A percentile compares a stretch with the other conserved stretches of the same genome.
These are phyloP conservation scores for Mortierella sp. DNA, from an alignment of 371 early-diverging fungal genomes.

Conservation along the genomic window DNA sequence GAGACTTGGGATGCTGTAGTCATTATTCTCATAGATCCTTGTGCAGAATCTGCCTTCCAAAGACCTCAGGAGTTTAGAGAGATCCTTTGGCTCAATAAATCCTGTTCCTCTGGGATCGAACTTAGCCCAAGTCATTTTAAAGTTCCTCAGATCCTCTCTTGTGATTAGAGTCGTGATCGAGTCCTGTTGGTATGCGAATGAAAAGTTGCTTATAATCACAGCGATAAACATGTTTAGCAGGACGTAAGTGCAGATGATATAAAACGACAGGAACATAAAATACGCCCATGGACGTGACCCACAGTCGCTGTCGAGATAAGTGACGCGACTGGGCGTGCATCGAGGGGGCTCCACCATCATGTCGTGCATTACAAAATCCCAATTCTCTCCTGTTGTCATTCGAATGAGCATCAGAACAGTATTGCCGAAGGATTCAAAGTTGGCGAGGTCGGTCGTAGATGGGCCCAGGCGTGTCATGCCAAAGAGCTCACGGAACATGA, in stretches of 20 bases:
- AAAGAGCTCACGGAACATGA: conserved; percentile 62
- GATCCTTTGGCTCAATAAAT: conserved; percentile 54
- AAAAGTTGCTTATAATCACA: conserved; percentile 67
- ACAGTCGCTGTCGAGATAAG: conserved; percentile 65
- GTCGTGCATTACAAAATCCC: conserved; percentile 69
- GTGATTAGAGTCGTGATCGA: conserved; percentile 62
- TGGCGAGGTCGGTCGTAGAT: conserved; percentile 59
- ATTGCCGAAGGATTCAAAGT: conserved; percentile 57
- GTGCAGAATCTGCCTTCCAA: conserved; percentile 59
- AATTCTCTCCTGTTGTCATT: conserved; percentile 68
- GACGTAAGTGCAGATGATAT: conserved; percentile 65
- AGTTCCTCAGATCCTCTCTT: conserved; percentile 61
- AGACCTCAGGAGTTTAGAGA: conserved; percentile 57
- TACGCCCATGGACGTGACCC: conserved; percentile 57
- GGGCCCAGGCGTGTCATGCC: conserved; percentile 59
- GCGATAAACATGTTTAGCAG: conserved; percentile 65
- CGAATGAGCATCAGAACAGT: conserved; percentile 59
- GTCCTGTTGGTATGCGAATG: conserved; percentile 64
- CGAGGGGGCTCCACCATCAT: conserved; percentile 54
- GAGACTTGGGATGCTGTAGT: conserved; percentile 51
- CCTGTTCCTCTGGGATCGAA: conserved; percentile 64
- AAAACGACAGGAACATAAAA: conserved; percentile 58
- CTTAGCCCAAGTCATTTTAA: conserved; percentile 59
- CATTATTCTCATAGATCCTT: conserved; percentile 53
- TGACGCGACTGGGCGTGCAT: conserved; percentile 51